A percentile compares a stretch with the other conserved stretches of the same genome.
These are phyloP conservation scores for Metarhizium sp. DNA, from an alignment of 2,329 filamentous ascomycete genomes.

Conservation along the genomic window DNA sequence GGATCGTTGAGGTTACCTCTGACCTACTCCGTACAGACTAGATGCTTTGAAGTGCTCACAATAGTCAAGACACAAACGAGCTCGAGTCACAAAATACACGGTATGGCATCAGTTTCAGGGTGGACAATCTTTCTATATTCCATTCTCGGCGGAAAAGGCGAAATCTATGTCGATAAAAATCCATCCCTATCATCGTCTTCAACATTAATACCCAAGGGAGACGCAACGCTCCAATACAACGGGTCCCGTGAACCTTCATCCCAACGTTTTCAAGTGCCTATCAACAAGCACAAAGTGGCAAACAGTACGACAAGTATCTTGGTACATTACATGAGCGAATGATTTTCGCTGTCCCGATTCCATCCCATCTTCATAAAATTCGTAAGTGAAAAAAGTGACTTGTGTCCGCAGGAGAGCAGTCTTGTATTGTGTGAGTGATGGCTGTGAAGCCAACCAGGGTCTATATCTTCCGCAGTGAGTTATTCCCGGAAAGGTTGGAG, in stretches of 20 bases:
- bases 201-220: not conserved
- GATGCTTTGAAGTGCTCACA: too few relatives aligned
- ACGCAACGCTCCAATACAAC: not conserved
- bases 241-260: not conserved
- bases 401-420: not conserved
- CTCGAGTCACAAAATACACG: too few relatives aligned
- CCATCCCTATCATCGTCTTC: not conserved
- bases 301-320: not conserved
- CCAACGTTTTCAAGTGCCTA: not conserved
- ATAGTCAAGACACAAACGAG: not conserved
- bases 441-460: not conserved
- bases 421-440: not conserved
- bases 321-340: not conserved
- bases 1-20: not conserved
- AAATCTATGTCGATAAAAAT: not conserved
- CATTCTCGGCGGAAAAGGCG: not conserved
- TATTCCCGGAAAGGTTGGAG: slow-evolving; percentile 24
- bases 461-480: not conserved
- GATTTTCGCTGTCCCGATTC: not conserved
- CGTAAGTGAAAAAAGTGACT: not conserved
- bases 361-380: not conserved
- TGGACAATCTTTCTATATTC: not conserved
- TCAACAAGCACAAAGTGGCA: not conserved
- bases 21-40: too few relatives aligned
- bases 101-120: not conserved